A percentile compares a stretch with the other conserved stretches of the same genome.
Evolutionary conservation across 495 filamentous ascomycete species (phyloP).

Genomic region (Filosporella fistucella): DNA sequence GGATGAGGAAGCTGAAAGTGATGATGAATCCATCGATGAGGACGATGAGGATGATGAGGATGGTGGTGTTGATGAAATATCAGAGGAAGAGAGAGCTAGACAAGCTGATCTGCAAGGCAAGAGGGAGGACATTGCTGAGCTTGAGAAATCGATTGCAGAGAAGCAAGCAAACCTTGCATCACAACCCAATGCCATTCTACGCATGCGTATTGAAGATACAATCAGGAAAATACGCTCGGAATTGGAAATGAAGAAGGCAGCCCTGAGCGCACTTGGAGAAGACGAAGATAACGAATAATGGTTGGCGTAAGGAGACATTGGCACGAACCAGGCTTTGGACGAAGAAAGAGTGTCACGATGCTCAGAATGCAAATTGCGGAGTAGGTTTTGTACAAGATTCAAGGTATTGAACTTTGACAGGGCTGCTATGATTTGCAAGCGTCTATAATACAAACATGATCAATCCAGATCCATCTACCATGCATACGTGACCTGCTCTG

Average conservation of each 20-base stretch:
- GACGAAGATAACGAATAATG: no score
- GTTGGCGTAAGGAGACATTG: no score
- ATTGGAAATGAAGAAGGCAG: slow-evolving; percentile 52
- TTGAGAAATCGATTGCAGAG: slow-evolving; percentile 39
- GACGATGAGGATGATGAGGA: slow-evolving; percentile 41
- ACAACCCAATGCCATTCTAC: slow-evolving; percentile 42
- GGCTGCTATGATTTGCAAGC: no score
- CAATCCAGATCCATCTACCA: no score
- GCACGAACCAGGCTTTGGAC: no score
- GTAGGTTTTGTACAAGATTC: no score
- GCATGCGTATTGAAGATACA: slow-evolving; percentile 45
- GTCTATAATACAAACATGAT: no score
- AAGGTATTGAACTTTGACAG: no score
- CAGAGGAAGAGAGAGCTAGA: slow-evolving; percentile 40
- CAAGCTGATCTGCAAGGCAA: slow-evolving; percentile 41
- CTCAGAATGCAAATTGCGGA: no score
- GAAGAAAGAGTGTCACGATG: no score
- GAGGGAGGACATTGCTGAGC: slow-evolving; percentile 50
- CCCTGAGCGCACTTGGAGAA: slow-evolving; percentile 41
- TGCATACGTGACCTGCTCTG: no score
- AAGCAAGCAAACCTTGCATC: slow-evolving; percentile 32
- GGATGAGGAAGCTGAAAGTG: slow-evolving; percentile 28
- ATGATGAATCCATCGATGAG: slow-evolving; percentile 35
- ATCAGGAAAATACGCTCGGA: slow-evolving; percentile 50
- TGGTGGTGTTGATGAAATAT: slow-evolving; percentile 42